Evolutionary conservation across 768 basidiomycete species (phyloP), one percentile per base, ranked within the genome.

Genomic region (Boletales sp.): DNA sequence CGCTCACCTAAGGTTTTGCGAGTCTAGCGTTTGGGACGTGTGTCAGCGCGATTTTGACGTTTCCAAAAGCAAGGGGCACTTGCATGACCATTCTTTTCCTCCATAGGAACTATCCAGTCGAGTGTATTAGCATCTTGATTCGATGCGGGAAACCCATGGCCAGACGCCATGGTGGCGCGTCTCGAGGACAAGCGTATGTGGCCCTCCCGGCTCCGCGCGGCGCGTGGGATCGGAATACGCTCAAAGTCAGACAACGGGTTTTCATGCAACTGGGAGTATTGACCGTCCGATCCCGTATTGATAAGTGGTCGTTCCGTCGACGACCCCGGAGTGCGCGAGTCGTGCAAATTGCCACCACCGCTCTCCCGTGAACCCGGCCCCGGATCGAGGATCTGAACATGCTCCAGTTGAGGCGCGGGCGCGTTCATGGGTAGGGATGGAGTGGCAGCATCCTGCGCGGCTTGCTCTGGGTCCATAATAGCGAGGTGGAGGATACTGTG

Each of bases 1-100:
- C 86, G 76, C 45, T 83, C 78, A 9, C 71, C 70, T 0, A 83
- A 63, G 0, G 77, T 78, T 48, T 57, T 71, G 28, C 65, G 68
- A 21, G 57, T 57, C 41, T 66, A 41, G 19, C 35, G 25, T 35
- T 34, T 13, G 21, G 13, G 14, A 43, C 19, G 18, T 8, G 32
- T 30, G 4, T 21, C 18, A 31, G 6, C 9, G 30, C 12, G 4
- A 35, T 13, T 21, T 12, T 21, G n/a, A 33, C 1, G n/a, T 2
- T 11, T 21, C 15, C 34, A 40, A 35, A 19, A n/a, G 4, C 32
- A 32, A 21, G 25, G 3, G 32, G 8, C 10, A 55, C 67, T 41
- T 40, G 64, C 67, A 39, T 19, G 18, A 21, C 17, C n/a, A 5
- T 12, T 14, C 44, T 57, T 69, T 17, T 47, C 53, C 5, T 66